Percentiles rank a stretch among this genome's conserved stretches.
These are phyloP conservation scores for Ichthyophthirius multifiliis DNA, from an alignment of 169 alveolate species.

Conservation along the genomic window DNA sequence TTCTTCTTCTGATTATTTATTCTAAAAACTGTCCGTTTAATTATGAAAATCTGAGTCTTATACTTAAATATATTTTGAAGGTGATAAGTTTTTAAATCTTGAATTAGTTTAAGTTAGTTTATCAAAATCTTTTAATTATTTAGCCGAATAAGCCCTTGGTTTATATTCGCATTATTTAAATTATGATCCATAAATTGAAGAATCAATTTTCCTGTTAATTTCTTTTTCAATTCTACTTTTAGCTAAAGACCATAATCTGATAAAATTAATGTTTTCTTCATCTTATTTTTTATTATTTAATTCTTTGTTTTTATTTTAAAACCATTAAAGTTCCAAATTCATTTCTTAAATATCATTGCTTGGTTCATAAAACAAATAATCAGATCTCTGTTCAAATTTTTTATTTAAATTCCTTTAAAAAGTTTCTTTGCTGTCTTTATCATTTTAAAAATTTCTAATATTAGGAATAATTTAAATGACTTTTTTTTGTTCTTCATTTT, in stretches of 20 bases:
- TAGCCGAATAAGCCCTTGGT: neutral
- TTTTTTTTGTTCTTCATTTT: neutral
- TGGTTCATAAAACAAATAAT: constrained; percentile 13
- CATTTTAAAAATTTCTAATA: constrained; percentile 15
- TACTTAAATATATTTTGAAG: neutral
- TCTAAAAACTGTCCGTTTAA: neutral
- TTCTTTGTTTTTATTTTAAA: constrained; percentile 26
- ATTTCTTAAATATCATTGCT: constrained; percentile 8
- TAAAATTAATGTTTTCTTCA: constrained; percentile 28
- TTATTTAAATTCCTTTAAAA: constrained; percentile 9
- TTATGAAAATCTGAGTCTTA: neutral
- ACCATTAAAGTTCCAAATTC: constrained; percentile 1
- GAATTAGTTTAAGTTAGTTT: neutral
- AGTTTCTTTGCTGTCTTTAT: constrained; percentile 2
- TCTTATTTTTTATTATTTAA: constrained; percentile 18
- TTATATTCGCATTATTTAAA: neutral
- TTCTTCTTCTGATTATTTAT: neutral
- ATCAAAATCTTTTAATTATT: neutral
- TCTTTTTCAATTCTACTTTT: constrained; percentile 41
- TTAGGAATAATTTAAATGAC: constrained; percentile 9
- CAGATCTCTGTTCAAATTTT: constrained; percentile 29
- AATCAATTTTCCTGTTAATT: constrained; percentile 34
- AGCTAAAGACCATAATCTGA: constrained; percentile 26
- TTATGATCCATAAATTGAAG: constrained; percentile 18
- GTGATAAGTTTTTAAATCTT: too few relatives aligned